A percentile compares a stretch with the other conserved stretches of the same genome.
phyloP scores from a whole-genome alignment of 495 filamentous ascomycete genomes.

The Penicillium nucicola region DNA sequence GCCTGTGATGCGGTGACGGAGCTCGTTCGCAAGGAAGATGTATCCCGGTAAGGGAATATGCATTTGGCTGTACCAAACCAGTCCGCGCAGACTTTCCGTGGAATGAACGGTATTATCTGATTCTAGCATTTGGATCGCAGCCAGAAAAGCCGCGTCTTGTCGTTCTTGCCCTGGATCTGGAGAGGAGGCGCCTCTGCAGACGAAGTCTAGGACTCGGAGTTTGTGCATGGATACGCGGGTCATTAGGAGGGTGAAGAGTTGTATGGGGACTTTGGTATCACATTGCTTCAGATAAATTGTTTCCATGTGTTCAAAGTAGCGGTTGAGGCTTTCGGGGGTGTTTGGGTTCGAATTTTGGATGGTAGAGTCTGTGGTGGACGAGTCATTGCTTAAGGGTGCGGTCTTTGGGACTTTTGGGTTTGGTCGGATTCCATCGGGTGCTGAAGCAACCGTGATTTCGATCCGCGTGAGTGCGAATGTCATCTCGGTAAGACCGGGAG shows the following conservation, averaged over 20 bases:
- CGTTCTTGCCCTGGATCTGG: conserved; percentile 18
- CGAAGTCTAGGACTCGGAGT: conserved; percentile 15
- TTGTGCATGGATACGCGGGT: conserved; percentile 49
- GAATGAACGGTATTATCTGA: conserved; percentile 50
- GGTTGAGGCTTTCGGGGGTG: conserved; percentile 25
- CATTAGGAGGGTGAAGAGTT: conserved; percentile 49
- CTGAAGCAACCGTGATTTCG: conserved; percentile 25
- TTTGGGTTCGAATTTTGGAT: not conserved
- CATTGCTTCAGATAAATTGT: conserved; percentile 56
- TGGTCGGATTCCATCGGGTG: conserved; percentile 4
- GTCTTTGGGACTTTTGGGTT: conserved; percentile 2
- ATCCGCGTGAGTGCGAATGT: conserved; percentile 26
- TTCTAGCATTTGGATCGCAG: conserved; percentile 50
- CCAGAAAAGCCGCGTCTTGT: conserved; percentile 42
- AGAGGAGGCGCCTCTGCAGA: conserved; percentile 8
- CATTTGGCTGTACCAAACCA: conserved; percentile 47
- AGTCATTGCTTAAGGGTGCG: not conserved
- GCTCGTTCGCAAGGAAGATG: conserved; percentile 50
- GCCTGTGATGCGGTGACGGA: conserved; percentile 47
- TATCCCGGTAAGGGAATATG: conserved; percentile 54
- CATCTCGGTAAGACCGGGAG: conserved; percentile 22
- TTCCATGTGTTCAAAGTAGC: conserved; percentile 43
- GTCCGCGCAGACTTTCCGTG: conserved; percentile 40
- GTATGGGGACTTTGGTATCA: conserved; percentile 59
- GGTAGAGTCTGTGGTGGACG: not conserved